Conservation (phyloP, 2,329 filamentous ascomycete species). For the Trichoderma sp. region DNA sequence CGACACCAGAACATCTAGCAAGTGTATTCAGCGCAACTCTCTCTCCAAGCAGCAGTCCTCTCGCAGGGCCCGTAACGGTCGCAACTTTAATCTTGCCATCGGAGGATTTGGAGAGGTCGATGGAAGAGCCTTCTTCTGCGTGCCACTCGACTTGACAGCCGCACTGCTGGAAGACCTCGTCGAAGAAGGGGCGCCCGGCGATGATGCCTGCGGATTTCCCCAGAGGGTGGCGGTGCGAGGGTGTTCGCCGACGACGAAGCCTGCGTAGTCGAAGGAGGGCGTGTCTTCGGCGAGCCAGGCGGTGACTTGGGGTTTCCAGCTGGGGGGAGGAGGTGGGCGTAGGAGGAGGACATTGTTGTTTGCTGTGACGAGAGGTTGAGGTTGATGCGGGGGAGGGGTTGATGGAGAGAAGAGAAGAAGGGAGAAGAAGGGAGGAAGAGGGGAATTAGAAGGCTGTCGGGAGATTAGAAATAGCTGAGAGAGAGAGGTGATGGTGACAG, state of each 20-base stretch:
- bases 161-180: constrained; percentile 87
- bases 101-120: constrained; percentile 54
- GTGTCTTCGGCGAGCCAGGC: constrained; percentile 95
- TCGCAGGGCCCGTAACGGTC: constrained; percentile 80
- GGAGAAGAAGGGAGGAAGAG: neutral
- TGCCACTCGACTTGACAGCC: constrained; percentile 94
- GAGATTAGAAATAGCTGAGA: neutral
- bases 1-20: constrained; percentile 87
- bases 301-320: constrained; percentile 78
- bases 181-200: constrained; percentile 91
- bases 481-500: neutral
- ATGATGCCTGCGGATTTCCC: constrained; percentile 75
- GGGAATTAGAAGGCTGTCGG: neutral
- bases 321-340: constrained; percentile 72
- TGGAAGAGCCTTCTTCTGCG: constrained; percentile 68
- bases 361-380: neutral
- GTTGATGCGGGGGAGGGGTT: neutral
- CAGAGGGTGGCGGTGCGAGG: constrained; percentile 65
- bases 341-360: constrained; percentile 31
- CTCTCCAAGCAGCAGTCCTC: constrained; percentile 83
- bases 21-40: constrained; percentile 89
- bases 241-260: constrained; percentile 85
- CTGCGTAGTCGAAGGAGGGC: constrained; percentile 94
- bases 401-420: neutral
- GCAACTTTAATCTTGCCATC: constrained; percentile 63